These are phyloP conservation scores for Musa acuminata DNA, from an alignment of 176 grass and related monocot species.

Conservation along the genomic window DNA sequence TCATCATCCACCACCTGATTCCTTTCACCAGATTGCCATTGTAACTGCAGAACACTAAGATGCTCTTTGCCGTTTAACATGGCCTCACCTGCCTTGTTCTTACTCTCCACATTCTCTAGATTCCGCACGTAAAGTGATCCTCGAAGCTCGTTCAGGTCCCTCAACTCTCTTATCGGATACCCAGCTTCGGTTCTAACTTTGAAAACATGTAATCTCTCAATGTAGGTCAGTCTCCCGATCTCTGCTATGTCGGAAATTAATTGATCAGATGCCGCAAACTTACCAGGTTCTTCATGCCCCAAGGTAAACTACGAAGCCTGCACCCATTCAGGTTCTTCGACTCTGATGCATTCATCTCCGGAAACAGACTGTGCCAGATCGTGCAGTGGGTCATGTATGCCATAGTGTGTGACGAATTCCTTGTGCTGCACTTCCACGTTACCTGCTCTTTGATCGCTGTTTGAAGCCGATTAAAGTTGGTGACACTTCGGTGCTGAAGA, in stretches of 20 bases:
- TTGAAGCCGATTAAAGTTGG: too few relatives aligned
- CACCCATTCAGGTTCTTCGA: too few relatives aligned
- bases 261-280: constrained; percentile 13
- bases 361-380: too few relatives aligned
- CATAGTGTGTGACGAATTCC: too few relatives aligned
- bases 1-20: too few relatives aligned
- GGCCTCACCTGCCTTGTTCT: constrained; percentile 21
- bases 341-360: too few relatives aligned
- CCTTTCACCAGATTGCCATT: constrained; percentile 3
- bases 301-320: too few relatives aligned
- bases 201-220: constrained; percentile 22
- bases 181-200: constrained; percentile 1
- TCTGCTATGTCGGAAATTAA: constrained; percentile 8
- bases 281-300: not conserved
- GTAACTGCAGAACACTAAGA: constrained; percentile 14
- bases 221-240: constrained; percentile 23
- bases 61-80: constrained; percentile 10
- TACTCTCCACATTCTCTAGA: constrained; percentile 26
- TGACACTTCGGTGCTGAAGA: too few relatives aligned
- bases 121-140: not conserved
- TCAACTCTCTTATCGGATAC: constrained; percentile 14
- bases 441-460: too few relatives aligned
- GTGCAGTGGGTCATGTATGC: too few relatives aligned
- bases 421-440: too few relatives aligned
- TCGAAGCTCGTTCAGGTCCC: constrained; percentile 19